phyloP scores from a whole-genome alignment of 306 rosid species.

The Canavalia gladiata region DNA sequence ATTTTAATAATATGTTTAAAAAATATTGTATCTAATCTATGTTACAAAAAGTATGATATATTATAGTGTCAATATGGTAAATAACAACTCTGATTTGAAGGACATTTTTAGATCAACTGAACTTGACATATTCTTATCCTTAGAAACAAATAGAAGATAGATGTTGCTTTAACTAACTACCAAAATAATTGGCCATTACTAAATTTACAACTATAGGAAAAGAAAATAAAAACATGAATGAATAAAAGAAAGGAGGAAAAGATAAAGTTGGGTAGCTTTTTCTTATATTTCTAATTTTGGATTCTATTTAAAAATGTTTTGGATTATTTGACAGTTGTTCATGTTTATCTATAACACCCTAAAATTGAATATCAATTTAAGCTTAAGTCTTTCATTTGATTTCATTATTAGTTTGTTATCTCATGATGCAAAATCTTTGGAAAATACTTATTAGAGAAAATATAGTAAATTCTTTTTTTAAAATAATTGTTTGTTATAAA shows the following conservation, averaged over 20 bases:
- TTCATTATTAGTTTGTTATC: too few relatives aligned
- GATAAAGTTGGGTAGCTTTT: slow-evolving; percentile 46
- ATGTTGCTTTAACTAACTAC: slow-evolving; percentile 20
- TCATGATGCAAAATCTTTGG: too few relatives aligned
- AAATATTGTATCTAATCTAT: too few relatives aligned
- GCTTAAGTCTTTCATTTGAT: too few relatives aligned
- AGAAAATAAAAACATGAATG: background rate
- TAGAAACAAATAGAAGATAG: slow-evolving; percentile 33
- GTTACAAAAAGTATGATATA: too few relatives aligned
- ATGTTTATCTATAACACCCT: slow-evolving; percentile 12
- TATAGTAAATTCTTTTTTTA: too few relatives aligned
- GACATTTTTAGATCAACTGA: background rate
- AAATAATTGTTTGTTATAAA: too few relatives aligned
- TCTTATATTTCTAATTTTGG: slow-evolving; percentile 53
- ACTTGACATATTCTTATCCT: slow-evolving; percentile 30
- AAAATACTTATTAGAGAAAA: too few relatives aligned
- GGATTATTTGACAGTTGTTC: slow-evolving; percentile 39
- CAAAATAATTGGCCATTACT: slow-evolving; percentile 30
- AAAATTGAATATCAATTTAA: too few relatives aligned
- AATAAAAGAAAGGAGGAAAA: slow-evolving; percentile 25
- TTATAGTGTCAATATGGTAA: too few relatives aligned
- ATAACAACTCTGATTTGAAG: slow-evolving; percentile 28
- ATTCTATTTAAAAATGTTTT: slow-evolving; percentile 51
- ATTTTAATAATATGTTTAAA: too few relatives aligned
- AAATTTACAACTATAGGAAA: background rate